Evolutionary conservation across 805 yeast species (phyloP), one percentile per base, ranked within the genome.

Genomic region (Saccharomycopsis selenospora): DNA sequence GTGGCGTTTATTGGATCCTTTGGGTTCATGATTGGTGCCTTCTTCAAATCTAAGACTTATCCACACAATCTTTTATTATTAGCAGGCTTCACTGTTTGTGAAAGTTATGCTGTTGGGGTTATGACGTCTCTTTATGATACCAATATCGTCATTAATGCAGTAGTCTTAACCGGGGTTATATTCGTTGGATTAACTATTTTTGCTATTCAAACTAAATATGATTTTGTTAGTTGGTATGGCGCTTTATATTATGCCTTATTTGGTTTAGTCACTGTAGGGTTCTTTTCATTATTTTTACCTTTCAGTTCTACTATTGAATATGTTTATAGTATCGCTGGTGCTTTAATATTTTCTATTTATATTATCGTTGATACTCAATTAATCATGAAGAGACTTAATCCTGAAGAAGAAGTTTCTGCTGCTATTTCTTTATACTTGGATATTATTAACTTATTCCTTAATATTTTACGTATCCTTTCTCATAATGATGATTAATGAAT

Each of bases 321-420:
- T 54, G 65, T 80, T 3, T 87, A 84, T 66, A 77, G 89, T 27
- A 77, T 79, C 53, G 61, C 82, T 40, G 95, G 93, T 22, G 93
- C 95, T 3, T 58, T 82, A 38, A 65, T 88, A 2, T 88, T 88
- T 65, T 70, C 82, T 11, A 76, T 79, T 3, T 87, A 82, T 60
- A 73, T 89, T 50, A 65, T 88, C 45, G 77, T 86, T 42, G 96
- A 88, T 63, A 88, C 95, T 18, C 95, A 88, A 64, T 62, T 78
- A 56, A 77, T 88, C 48, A 74, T 88, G 79, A 79, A 82, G 60
- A 79, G 77, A 49, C 79, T 72, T 56, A 82, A 81, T 58, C 80
- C 88, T 40, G 96, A 88, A 56, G 95, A 89, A 56, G 95, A 86
- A 59, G 75, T 88, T n/a, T 74, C 79, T 36, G 91, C 95, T 45